Percentiles rank a stretch among this genome's conserved stretches.
Conservation (phyloP, 176 grass and related monocot species). For the Oryza australiensis region DNA sequence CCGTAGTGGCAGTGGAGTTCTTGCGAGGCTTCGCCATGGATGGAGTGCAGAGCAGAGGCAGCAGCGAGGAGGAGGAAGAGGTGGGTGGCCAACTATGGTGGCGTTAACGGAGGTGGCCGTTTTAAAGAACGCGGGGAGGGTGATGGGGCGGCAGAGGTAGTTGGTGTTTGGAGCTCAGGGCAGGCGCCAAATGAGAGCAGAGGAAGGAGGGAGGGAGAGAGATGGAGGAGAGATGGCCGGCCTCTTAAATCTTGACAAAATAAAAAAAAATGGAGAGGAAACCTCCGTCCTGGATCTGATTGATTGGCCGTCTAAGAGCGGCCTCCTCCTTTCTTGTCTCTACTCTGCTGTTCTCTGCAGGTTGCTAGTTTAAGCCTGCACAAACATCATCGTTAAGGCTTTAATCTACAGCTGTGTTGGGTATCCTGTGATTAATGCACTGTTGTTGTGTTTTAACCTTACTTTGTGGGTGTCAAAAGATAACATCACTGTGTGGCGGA, state of each 20-base stretch:
- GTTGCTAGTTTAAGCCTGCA: not conserved
- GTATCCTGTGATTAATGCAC: not conserved
- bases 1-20: conserved; percentile 14
- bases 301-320: conserved; percentile 40
- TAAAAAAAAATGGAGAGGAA: not conserved
- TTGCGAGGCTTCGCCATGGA: conserved; percentile 50
- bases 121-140: conserved; percentile 26
- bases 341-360: not conserved
- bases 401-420: not conserved
- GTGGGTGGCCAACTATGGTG: conserved; percentile 50
- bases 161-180: conserved; percentile 26
- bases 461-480: not conserved
- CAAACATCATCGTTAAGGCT: not conserved
- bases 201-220: conserved; percentile 14
- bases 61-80: not conserved
- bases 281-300: conserved; percentile 22
- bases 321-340: conserved; percentile 28
- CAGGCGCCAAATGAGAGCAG: conserved; percentile 52
- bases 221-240: conserved; percentile 21
- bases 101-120: conserved; percentile 17
- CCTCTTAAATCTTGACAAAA: not conserved
- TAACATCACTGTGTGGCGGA: no score
- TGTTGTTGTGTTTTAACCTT: not conserved
- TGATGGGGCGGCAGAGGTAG: conserved; percentile 38
- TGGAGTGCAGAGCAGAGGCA: not conserved